Percentiles rank a stretch among this genome's conserved stretches.
phyloP scores from a whole-genome alignment of 2,329 filamentous ascomycete species.

The Penicillium rolfsii region DNA sequence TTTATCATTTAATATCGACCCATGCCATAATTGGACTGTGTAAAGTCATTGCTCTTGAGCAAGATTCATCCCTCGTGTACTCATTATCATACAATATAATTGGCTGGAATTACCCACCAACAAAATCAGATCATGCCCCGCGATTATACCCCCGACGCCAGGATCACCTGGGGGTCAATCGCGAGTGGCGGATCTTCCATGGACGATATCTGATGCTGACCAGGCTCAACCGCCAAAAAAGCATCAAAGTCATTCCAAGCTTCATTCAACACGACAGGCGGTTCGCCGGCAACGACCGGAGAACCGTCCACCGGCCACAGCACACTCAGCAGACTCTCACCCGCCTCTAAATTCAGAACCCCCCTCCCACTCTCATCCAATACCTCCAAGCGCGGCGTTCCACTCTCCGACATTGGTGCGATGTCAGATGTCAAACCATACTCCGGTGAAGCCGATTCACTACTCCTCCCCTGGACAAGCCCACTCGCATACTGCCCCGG shows the following conservation, averaged over 20 bases:
- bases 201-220: conserved; percentile 14
- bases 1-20: neutral
- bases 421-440: conserved; percentile 9
- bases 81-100: neutral
- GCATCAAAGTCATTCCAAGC: conserved; percentile 45
- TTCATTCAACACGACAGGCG: conserved; percentile 10
- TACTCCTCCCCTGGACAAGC: conserved; percentile 14
- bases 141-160: conserved; percentile 13
- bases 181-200: conserved; percentile 11
- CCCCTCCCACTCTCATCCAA: conserved; percentile 6
- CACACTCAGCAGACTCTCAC: conserved; percentile 13
- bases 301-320: conserved; percentile 17
- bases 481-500: conserved; percentile 47
- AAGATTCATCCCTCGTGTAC: conserved; percentile 1
- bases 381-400: conserved; percentile 11
- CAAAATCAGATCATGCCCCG: neutral
- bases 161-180: conserved; percentile 21
- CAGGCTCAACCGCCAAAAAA: conserved; percentile 36
- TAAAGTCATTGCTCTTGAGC: neutral
- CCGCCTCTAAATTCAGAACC: conserved; percentile 20
- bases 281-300: conserved; percentile 12
- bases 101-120: neutral
- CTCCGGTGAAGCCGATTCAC: conserved; percentile 5
- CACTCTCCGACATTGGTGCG: conserved; percentile 12
- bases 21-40: neutral